Base-by-base conservation (phyloP, 2,329 filamentous ascomycete genomes). In the Ascocoryne sarcoides region DNA sequence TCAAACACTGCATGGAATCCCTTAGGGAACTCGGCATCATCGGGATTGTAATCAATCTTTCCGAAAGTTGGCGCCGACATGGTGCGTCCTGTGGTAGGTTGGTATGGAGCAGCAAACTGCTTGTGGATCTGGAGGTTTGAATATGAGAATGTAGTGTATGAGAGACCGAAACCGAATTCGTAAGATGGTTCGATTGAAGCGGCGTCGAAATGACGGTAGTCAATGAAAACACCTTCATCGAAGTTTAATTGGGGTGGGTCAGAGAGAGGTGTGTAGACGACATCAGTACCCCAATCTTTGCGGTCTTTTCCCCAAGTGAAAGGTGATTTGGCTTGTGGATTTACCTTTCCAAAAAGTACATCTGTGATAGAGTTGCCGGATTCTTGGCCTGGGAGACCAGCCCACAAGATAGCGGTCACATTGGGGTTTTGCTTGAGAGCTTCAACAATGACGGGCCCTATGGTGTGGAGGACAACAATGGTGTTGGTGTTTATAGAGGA, bases 381-480 rank as follows among this genome's bases (percentile, higher is more conserved):
- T 61, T 94, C 84, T 59, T 94, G 82, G 10, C 88, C 88, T 0
- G 87, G 86, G n/a, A 88, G 64, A 53, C 84, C 84, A 15, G 85
- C 85, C 74, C 82, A 92, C 2, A 94, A 60, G 38, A 94, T 85
- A 19, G 85, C 87, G 0, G 84, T 88, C 35, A 94, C 72, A 61
- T 94, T 94, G 30, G 79, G 75, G 62, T 81, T 77, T 42, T 84
- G 65, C 55, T 84, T 79, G 69, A 77, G 88, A 4, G 84, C 75
- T 19, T 80, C 77, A 10, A 95, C 65, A 1, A 93, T 68, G 7
- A 94, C 84, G 0, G 89, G 76, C 0, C 88, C 88, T 3, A 82
- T 75, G 1, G 84, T 87, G 67, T 96, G 90, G 38, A 96, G 81
- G 39, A 95, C 77, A 10, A 96, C 84, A 42, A 96, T 82, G 12